Evolutionary conservation across 2,329 filamentous ascomycete species (phyloP), one percentile per base, ranked within the genome.

Genomic region (Botrytis squamosa): DNA sequence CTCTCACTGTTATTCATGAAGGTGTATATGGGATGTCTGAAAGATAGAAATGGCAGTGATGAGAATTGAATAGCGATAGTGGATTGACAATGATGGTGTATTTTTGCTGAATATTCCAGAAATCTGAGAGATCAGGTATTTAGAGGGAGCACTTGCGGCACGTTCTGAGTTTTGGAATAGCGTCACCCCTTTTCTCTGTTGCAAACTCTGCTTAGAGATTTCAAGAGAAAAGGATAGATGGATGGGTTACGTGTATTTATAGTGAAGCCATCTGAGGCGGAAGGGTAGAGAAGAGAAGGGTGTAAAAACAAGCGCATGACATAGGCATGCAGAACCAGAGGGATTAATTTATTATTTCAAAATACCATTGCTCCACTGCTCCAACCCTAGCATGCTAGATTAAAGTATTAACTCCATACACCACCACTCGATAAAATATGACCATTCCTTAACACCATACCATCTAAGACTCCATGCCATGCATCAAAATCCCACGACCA

Each of bases 291-390:
- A 44, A 44, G 8, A 8, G n/a, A 57, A 33, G 3, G 5, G 25
- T 29, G n/a, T 18, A 6, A 9, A 18, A 29, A 18, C 6, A 29
- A 3, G 52, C 5, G 16, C 52, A 60, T 36, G 1, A 60, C 25
- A 60, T 60, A 18, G 33, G 0, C 57, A 60, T 10, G 57, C 22
- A 49, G 42, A n/a, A 44, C 38, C 25, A 49, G 20, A 66, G 8
- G 12, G 12, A 38, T 49, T 25, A 16, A 1, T 66, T 66, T 14
- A n/a, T 36, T 8, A 49, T 66, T 49, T 49, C 44, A 66, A 36
- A 67, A 68, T 68, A 55, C 36, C 46, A 68, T 55, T 55, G 65
- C 65, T 40, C 46, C 65, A 29, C 52, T 40, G 65, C 65, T 40
- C 46, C 46, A 29, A 12, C 4, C 46, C 16, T 29, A 68, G 18